Base-by-base conservation (phyloP, 768 basidiomycete genomes). In the Hortiboletus campestris region DNA sequence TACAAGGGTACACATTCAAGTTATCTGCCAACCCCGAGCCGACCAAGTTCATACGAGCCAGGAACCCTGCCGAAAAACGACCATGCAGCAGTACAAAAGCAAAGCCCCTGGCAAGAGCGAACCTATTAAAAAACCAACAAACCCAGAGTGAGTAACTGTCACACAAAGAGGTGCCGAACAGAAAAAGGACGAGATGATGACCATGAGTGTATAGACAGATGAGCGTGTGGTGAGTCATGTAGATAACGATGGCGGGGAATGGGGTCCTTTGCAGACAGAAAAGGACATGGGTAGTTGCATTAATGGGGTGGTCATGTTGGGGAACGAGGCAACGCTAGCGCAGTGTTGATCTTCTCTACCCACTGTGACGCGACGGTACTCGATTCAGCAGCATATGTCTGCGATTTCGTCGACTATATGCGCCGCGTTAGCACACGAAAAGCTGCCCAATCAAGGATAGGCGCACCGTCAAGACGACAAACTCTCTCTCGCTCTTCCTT, bases 401-500 rank as follows among this genome's bases (percentile, higher is more conserved):
- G 75, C 29, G 73, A 76, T 62, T 78, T 84, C 8, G 78, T 72
- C 20, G 77, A 70, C 83, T 84, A 56, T 17, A 51, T 46, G 20
- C 13, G 39, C 22, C 4, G 36, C 25, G 17, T 56, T 25, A 53
- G 56, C n/a, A 45, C 12, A 11, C 29, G 7, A n/a, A 49, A 39
- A 31, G 3, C 25, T 4, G 8, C 22, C 6, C 43, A 6, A 20
- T 32, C 36, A 29, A 45, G 6, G 60, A 29, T 54, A 32, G 20
- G 72, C 83, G 64, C 57, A 87, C 85, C 40, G 84, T 84, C 60
- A 84, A 68, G 35, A 87, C 76, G 16, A 81, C 78, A 64, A 87
- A 85, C 64, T 84, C 82, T 36, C 80, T 72, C 51, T 82, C 83
- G 45, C 81, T 74, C 62, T 83, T 84, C 28, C 75, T 69, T 51